These are phyloP conservation scores for Mycena capillaripes DNA, from an alignment of 768 basidiomycete species.

Conservation along the genomic window DNA sequence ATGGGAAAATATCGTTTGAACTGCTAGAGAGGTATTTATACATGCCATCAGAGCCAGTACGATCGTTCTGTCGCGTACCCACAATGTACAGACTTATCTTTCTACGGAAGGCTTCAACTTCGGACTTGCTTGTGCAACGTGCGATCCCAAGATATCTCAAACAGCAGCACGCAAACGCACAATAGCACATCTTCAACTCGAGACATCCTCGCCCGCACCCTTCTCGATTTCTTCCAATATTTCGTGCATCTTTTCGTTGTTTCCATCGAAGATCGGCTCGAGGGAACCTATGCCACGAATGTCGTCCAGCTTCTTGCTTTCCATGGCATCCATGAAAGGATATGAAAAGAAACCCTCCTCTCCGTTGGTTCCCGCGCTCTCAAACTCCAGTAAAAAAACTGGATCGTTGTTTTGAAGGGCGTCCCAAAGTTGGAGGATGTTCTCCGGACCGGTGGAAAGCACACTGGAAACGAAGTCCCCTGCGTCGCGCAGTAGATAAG, in stretches of 20 bases:
- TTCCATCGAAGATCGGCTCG: not conserved
- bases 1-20: too few relatives aligned
- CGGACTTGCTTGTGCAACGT: too few relatives aligned
- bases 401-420: not conserved
- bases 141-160: too few relatives aligned
- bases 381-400: not conserved
- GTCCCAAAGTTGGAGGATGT: constrained; percentile 3
- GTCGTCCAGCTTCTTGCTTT: not conserved
- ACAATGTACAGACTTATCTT: too few relatives aligned
- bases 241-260: not conserved
- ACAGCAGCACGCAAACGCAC: too few relatives aligned
- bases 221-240: not conserved
- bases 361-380: not conserved
- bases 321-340: not conserved
- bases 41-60: too few relatives aligned
- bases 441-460: constrained; percentile 9
- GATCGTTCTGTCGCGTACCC: too few relatives aligned
- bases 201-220: not conserved
- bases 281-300: not conserved
- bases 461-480: constrained; percentile 12
- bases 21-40: too few relatives aligned
- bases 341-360: constrained; percentile 10
- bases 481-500: not conserved
- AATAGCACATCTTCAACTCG: too few relatives aligned
- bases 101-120: too few relatives aligned